These are phyloP conservation scores for Colletotrichum melonis DNA, from an alignment of 2,329 filamentous ascomycete genomes.

Conservation along the genomic window DNA sequence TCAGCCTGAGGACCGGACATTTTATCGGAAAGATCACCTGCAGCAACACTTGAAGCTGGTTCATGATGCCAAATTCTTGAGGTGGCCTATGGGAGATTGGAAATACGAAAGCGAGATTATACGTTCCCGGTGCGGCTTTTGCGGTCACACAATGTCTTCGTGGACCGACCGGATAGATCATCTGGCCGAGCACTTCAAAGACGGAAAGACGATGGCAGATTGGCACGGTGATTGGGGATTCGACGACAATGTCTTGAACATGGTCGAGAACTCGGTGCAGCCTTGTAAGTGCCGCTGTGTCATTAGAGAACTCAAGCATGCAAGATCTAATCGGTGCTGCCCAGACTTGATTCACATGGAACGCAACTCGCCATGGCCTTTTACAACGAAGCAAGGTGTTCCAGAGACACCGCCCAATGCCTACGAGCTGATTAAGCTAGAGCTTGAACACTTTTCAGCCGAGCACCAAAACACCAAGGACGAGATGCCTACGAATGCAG, in stretches of 20 bases:
- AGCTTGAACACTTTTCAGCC: constrained; percentile 21
- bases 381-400: constrained; percentile 36
- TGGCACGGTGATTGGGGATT: constrained; percentile 56
- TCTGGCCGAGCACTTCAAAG: constrained; percentile 52
- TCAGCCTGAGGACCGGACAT: constrained; percentile 52
- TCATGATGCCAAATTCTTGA: constrained; percentile 22
- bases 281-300: constrained; percentile 41
- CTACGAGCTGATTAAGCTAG: constrained; percentile 28
- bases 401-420: constrained; percentile 35
- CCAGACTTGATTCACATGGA: constrained; percentile 52
- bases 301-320: too few relatives aligned
- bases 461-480: constrained; percentile 12
- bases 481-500: constrained; percentile 6
- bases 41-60: constrained; percentile 50
- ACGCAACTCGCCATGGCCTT: constrained; percentile 47
- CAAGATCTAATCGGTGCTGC: neutral
- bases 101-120: constrained; percentile 30
- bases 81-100: constrained; percentile 29
- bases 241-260: constrained; percentile 46
- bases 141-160: constrained; percentile 45
- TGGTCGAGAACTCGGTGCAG: constrained; percentile 53
- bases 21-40: constrained; percentile 57
- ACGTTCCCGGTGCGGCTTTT: constrained; percentile 50
- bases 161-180: constrained; percentile 50
- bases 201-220: constrained; percentile 50